A percentile compares a stretch with the other conserved stretches of the same genome.
Conservation (phyloP, 2,329 filamentous ascomycete species). For the Sporothrix humicola region DNA sequence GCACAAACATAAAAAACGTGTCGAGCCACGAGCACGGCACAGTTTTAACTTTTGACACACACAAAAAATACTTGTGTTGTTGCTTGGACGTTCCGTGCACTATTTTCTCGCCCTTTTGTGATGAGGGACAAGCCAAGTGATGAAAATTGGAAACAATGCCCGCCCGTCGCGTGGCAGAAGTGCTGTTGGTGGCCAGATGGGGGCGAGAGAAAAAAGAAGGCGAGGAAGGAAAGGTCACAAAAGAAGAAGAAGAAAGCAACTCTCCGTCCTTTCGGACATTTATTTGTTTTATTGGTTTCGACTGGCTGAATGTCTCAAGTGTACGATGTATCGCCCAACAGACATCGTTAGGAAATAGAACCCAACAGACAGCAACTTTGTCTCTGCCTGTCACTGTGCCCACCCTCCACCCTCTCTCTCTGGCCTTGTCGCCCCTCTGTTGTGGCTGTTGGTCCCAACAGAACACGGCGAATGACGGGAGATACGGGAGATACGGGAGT, state of each 20-base stretch:
- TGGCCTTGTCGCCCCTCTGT: neutral
- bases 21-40: neutral
- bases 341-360: neutral
- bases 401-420: no score
- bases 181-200: conserved; percentile 15
- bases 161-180: conserved; percentile 16
- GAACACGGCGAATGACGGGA: neutral
- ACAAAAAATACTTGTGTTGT: neutral
- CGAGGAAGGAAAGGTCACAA: neutral
- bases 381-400: neutral
- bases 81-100: conserved; percentile 23
- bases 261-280: neutral
- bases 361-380: neutral
- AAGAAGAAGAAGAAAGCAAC: neutral
- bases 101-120: neutral
- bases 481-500: neutral
- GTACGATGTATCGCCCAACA: neutral
- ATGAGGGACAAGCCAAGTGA: neutral
- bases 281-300: neutral
- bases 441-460: neutral
- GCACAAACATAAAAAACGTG: conserved; percentile 22
- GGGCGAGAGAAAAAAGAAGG: neutral
- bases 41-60: neutral
- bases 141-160: conserved; percentile 13
- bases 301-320: neutral